Conservation (phyloP, 1,284 basidiomycete species). For the Xanthoconium separans region DNA sequence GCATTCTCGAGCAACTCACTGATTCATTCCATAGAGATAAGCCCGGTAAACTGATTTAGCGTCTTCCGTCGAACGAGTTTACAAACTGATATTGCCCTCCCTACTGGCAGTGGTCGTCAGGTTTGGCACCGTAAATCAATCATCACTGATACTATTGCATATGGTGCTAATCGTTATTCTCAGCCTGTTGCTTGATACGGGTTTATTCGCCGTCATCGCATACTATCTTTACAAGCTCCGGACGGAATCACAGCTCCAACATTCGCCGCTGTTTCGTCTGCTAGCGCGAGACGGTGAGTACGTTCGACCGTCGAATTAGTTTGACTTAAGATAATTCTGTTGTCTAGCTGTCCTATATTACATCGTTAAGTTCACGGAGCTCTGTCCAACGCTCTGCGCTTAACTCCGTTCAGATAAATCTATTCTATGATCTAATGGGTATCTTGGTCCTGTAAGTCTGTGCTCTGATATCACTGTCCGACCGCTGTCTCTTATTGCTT, state of each 20-base stretch:
- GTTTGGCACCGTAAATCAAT: slow-evolving; percentile 1
- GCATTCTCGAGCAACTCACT: background rate
- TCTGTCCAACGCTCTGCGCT: background rate
- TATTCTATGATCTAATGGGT: background rate
- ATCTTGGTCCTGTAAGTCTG: background rate
- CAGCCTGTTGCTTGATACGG: slow-evolving; percentile 4
- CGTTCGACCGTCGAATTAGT: background rate
- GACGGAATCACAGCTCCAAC: background rate
- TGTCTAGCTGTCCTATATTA: slow-evolving; percentile 2
- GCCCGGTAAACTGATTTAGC: background rate
- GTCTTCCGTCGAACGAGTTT: too few species aligned
- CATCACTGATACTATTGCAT: background rate
- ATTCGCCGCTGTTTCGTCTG: slow-evolving; percentile 5
- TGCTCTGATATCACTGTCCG: background rate
- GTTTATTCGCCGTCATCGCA: background rate
- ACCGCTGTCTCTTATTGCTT: background rate
- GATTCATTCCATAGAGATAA: background rate
- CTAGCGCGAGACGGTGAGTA: slow-evolving; percentile 8
- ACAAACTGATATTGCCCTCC: background rate
- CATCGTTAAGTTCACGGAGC: background rate
- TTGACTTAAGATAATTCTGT: too few species aligned
- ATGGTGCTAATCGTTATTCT: background rate
- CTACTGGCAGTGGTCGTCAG: background rate
- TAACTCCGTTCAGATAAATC: background rate
- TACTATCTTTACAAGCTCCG: slow-evolving; percentile 5